Percentiles rank a stretch among this genome's conserved stretches.
Conservation (phyloP, 805 yeast genomes). For the Candida xiaguanensis region DNA sequence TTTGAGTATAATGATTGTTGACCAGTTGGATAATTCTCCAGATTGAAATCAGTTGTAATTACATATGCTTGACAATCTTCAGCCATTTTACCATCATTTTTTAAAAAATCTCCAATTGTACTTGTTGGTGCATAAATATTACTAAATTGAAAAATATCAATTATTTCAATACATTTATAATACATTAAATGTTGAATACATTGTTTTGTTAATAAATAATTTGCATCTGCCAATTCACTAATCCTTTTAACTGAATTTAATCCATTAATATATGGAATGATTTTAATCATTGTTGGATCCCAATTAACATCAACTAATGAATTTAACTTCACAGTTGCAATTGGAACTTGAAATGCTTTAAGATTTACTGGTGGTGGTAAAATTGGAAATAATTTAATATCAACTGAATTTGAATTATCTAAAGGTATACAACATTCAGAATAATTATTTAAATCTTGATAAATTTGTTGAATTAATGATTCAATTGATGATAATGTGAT, state of each 20-base stretch:
- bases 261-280: conserved; percentile 84
- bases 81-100: conserved; percentile 54
- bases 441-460: conserved; percentile 89
- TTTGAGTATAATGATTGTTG: conserved; percentile 22
- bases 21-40: background rate
- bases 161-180: conserved; percentile 76
- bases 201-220: conserved; percentile 70
- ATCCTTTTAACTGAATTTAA: conserved; percentile 77
- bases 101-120: conserved; percentile 62
- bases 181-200: conserved; percentile 90
- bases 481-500: conserved; percentile 49
- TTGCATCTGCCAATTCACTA: conserved; percentile 76
- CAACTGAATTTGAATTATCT: conserved; percentile 84
- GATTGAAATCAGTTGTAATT: conserved; percentile 31
- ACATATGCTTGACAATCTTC: conserved; percentile 86
- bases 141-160: conserved; percentile 86
- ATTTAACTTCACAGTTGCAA: conserved; percentile 74
- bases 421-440: conserved; percentile 95
- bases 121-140: conserved; percentile 90
- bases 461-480: conserved; percentile 82
- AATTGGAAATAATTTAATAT: conserved; percentile 91
- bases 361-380: conserved; percentile 75
- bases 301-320: conserved; percentile 82
- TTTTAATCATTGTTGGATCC: conserved; percentile 95
- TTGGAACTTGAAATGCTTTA: conserved; percentile 83